Base-by-base conservation (phyloP, 2,329 filamentous ascomycete genomes). In the Metarhizium guizhouense region DNA sequence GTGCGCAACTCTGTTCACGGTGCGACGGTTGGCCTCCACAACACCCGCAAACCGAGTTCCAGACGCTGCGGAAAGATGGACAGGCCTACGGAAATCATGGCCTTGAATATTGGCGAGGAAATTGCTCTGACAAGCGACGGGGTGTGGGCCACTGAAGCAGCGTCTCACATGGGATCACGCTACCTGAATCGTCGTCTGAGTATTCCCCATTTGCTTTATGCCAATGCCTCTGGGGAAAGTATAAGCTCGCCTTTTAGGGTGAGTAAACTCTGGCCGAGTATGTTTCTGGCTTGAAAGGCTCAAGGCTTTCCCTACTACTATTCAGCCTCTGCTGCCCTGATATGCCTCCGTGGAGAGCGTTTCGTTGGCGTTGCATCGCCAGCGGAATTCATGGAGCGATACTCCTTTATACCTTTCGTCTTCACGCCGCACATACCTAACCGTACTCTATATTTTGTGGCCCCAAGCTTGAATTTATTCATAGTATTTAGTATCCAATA, bases 21-120 rank as follows among this genome's bases (percentile, higher is more conserved):
- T n/a, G 51, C 56, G 3, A 51, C 50, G 3, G 43, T 48, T 5
- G 52, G 50, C 3, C 18, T 49, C 16, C 34, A 63, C 36, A 7
- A 14, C 34, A 8, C 14, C 5, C n/a, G 11, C 25, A 11, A 36
- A 38, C 11, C 13, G 6, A 29, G 30, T 58, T 54, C 67, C 59
- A 20, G 42, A 30, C 38, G 36, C n/a, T 42, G 20, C 43, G 29
- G 52, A 40, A 60, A 55, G 57, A 59, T 52, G 11, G 53, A 54
- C 20, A 60, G 51, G 8, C 53, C 54, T 2, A 78, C 76, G 0
- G 71, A 75, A 56, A 70, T 76, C 4, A 57, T 79, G 42, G 69
- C 70, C 3, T 63, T 81, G 5, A 66, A 62, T 0, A 65, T 68
- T 29, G 76, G 75, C 16, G 74, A 77, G 52, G 72, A 76, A 58